Base-by-base conservation (phyloP, 306 rosid genomes). In the Dalbergia oliveri region DNA sequence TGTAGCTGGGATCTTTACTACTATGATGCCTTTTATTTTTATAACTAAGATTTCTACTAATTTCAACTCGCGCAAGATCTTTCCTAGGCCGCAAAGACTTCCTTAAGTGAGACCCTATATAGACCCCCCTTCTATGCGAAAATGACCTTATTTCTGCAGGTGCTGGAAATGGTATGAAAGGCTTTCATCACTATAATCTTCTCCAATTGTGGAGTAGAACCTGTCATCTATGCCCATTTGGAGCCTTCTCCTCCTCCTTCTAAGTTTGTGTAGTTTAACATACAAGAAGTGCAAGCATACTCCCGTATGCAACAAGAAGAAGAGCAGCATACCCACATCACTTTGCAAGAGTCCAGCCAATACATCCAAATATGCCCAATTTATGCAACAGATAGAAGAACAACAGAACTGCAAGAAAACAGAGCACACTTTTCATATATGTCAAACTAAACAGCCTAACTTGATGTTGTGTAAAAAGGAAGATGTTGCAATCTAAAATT, bases 261-360 rank as follows among this genome's bases (percentile, higher is more conserved):
- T 87, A 47, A 76, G 13, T 11, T 34, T 69, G 23, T 34, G 75
- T 60, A 90, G 86, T 54, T 87, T 87, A 53, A 71, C 13, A 54
- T 88, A 86, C 60, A 88, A 72, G 88, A 92, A 74, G 84, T 62
- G 88, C 90, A 92, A 21, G 75, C 84, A 67, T 69, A 84, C 82
- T 84, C 89, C 68, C 66, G 77, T 53, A 83, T 65, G 81, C 81
- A 79, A 67, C 82, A 76, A 51, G 88, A 88, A 44, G 85, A 88
- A 80, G 88, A 68, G 59, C 83, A 53, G 62, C 91, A 92, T 61
- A 77, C 58, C 84, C 92, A 90, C 45, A 74, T 58, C 41, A 80
- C 80, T 69, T 82, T 80, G 89, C 89, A 47, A 89, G 35, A 61
- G 85, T 64, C 54, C 84, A 64, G 45, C 88, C 63, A 13, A 90